Base-by-base conservation (phyloP, 768 basidiomycete species). In the Mycena metata region DNA sequence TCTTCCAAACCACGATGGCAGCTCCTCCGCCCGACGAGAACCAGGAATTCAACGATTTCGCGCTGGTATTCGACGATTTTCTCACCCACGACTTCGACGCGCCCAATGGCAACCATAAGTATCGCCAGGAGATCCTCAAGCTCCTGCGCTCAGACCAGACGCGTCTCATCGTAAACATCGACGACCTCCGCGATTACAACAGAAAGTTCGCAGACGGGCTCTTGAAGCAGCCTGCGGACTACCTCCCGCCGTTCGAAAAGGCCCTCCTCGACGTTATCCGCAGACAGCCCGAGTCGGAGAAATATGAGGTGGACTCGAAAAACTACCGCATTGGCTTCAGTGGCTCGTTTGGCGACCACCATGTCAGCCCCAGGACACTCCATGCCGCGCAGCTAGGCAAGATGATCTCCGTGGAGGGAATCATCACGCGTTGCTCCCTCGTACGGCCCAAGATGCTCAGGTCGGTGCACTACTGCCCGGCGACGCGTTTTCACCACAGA, bases 381-480 rank as follows among this genome's bases (percentile, higher is more conserved):
- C 88, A 90, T 64, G 93, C 96, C 35, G 86, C 89, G 68, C 92
- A 99, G 78, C 88, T 99, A 21, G 94, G 96, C 55, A 96, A 92
- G 80, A 96, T 99, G 96, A 94, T 99, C 76, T 96, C 94, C 39
- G 79, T 99, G 39, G 98, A 99, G 82, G 98, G 97, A 43, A 99
- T 99, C 77, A 96, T 99, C 69, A 99, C 97, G 5, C 89, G 98
- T 65, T 99, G 98, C 79, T 98, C 96, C 9, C 90, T 99, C 65
- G 97, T 99, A 60, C 92, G 98, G 36, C 98, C 98, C 17, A 99
- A 99, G 83, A 97, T 99, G 95, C 87, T 98, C 76, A 93, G 92
- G 78, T 98, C 98, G 13, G 89, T 98, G 51, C 98, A 99, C 77
- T 99, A 92, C 81, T 97, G 96, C 76, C 91, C 92, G n/a, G 90